These are phyloP conservation scores for Thelephora ganbajun DNA, from an alignment of 768 basidiomycete species.

Conservation along the genomic window DNA sequence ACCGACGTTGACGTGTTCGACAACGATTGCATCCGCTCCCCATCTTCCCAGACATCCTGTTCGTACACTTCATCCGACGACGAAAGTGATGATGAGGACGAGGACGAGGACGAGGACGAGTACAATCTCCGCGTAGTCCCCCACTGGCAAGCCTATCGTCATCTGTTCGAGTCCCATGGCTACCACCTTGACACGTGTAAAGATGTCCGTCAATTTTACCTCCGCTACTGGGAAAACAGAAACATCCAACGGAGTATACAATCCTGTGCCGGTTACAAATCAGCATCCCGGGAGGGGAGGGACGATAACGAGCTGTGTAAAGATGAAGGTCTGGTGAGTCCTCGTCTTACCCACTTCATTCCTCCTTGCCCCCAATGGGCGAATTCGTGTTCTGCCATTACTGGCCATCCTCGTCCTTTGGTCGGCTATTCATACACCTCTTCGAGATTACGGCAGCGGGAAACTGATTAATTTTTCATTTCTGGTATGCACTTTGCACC, in stretches of 20 bases:
- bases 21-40: not conserved
- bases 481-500: not conserved
- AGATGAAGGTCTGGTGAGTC: conserved; percentile 56
- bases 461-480: conserved; percentile 4
- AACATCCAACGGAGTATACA: conserved; percentile 8
- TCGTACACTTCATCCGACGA: conserved; percentile 42
- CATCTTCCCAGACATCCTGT: conserved; percentile 23
- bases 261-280: conserved; percentile 19
- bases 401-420: too few species aligned
- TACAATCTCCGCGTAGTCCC: conserved; percentile 45
- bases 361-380: not conserved
- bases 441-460: not conserved
- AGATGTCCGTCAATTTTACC: conserved; percentile 51
- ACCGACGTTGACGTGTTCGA: too few species aligned
- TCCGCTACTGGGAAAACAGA: conserved; percentile 16
- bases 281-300: conserved; percentile 16
- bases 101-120: conserved; percentile 20
- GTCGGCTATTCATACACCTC: not conserved
- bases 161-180: conserved; percentile 33
- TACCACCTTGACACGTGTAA: conserved; percentile 55
- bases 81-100: conserved; percentile 13
- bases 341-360: not conserved
- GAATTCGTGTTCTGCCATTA: too few species aligned
- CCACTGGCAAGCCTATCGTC: conserved; percentile 44
- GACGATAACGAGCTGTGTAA: conserved; percentile 53